These are phyloP conservation scores for Aspergillus panamensis DNA, from an alignment of 495 filamentous ascomycete species.

Conservation along the genomic window DNA sequence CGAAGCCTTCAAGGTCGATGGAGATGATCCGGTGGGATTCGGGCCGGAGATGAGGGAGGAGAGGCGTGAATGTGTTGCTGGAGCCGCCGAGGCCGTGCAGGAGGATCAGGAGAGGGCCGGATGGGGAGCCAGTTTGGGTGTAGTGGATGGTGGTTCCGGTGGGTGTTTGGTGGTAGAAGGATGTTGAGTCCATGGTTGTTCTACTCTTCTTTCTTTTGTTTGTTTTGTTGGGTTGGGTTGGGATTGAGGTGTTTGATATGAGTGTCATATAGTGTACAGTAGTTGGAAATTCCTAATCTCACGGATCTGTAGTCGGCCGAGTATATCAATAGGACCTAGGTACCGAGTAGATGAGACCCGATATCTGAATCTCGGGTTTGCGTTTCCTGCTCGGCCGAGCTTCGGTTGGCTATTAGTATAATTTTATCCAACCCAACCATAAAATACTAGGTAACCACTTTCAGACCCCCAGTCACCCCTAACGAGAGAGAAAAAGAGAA, in stretches of 20 bases:
- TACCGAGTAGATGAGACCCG: too few relatives aligned
- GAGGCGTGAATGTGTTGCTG: slow-evolving; percentile 5
- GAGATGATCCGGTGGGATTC: not conserved
- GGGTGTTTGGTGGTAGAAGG: not conserved
- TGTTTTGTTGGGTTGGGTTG: not conserved
- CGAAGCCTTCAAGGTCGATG: slow-evolving; percentile 8
- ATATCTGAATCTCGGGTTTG: not conserved
- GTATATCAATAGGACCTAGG: not conserved
- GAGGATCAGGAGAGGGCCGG: not conserved
- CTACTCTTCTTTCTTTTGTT: not conserved
- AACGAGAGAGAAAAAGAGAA: too few relatives aligned
- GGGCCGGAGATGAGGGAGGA: slow-evolving; percentile 1
- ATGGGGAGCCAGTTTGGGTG: slow-evolving; percentile 6
- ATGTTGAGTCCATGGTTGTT: not conserved
- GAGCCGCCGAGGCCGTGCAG: slow-evolving; percentile 11
- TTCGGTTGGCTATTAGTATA: not conserved
- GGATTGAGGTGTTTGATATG: not conserved
- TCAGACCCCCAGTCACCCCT: too few relatives aligned
- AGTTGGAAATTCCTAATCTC: not conserved
- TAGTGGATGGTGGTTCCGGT: slow-evolving; percentile 7
- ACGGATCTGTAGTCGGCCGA: not conserved
- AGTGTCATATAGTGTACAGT: not conserved
- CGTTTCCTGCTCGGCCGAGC: not conserved
- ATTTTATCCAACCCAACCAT: not conserved
- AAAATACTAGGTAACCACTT: too few relatives aligned